These are phyloP conservation scores for Suhomyces yuchorum DNA, from an alignment of 1,139 yeast species.

Conservation along the genomic window DNA sequence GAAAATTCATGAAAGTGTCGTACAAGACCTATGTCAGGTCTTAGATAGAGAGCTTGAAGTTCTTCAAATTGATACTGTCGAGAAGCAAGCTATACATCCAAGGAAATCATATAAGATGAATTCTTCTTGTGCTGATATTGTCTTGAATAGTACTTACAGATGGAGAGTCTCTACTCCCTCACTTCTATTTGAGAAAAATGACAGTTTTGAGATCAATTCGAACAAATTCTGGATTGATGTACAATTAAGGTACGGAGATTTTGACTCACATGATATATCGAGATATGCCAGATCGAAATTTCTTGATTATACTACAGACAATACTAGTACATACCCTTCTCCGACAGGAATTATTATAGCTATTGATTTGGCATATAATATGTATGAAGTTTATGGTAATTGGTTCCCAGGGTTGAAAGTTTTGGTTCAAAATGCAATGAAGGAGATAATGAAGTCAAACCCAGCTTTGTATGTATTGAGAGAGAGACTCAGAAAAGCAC, in stretches of 20 bases:
- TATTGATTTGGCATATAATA: slow-evolving; percentile 90
- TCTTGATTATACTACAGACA: slow-evolving; percentile 89
- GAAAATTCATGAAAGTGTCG: slow-evolving; percentile 94
- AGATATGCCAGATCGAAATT: slow-evolving; percentile 92
- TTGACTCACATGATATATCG: slow-evolving; percentile 95
- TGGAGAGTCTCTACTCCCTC: slow-evolving; percentile 91
- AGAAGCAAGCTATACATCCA: slow-evolving; percentile 93
- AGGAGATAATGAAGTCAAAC: slow-evolving; percentile 90
- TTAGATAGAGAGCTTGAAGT: slow-evolving; percentile 85
- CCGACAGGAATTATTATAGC: slow-evolving; percentile 92
- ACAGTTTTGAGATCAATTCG: slow-evolving; percentile 52
- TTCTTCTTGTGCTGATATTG: slow-evolving; percentile 90
- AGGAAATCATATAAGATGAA: slow-evolving; percentile 97
- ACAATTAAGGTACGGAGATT: slow-evolving; percentile 94
- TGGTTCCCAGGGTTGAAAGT: slow-evolving; percentile 97
- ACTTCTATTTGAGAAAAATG: slow-evolving; percentile 63
- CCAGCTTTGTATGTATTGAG: slow-evolving; percentile 91
- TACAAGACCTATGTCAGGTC: slow-evolving; percentile 90
- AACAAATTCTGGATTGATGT: slow-evolving; percentile 94
- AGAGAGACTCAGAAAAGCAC: slow-evolving; percentile 90
- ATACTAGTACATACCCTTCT: slow-evolving; percentile 83
- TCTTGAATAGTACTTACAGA: slow-evolving; percentile 69
- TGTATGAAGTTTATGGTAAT: slow-evolving; percentile 95
- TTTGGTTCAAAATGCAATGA: slow-evolving; percentile 87
- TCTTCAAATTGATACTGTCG: slow-evolving; percentile 81